Evolutionary conservation across 768 basidiomycete species (phyloP), one percentile per base, ranked within the genome.

Genomic region (Cystobasidium ongulense): DNA sequence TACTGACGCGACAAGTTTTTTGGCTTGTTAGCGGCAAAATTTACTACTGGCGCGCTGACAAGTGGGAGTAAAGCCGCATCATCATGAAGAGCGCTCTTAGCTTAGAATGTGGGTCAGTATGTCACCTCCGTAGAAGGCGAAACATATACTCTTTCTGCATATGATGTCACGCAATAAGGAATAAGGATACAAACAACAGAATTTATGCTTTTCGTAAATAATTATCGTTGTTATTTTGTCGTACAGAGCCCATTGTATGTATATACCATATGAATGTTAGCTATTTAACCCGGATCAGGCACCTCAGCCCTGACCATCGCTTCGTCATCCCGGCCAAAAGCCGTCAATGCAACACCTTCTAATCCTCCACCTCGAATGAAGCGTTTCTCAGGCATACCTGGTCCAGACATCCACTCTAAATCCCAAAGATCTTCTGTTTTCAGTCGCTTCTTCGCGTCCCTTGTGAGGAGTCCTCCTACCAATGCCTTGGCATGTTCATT

Each of bases 371-470:
- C 72, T 50, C 43, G 18, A 3, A 73, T 33, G 23, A 62, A 63
- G 31, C 59, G 63, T 46, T 74, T 67, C 35, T 31, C 78, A 35
- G 81, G 81, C 63, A 79, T 81, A 29, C 83, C 83, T 31, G 80
- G 79, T 0, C 81, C 83, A 13, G 75, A 74, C 83, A 86, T 84
- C 84, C 85, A 86, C 61, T 79, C 80, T 63, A 81, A 80, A 8
- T 81, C 86, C 89, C 88, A 89, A 65, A 92, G 73, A 43, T 88
- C 86, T 31, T 78, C 83, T 36, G 91, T 83, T 76, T 84, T 83
- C 53, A 86, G 84, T n/a, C 91, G 82, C 76, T 86, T 85, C 76
- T 71, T 74, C n/a, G 88, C 86, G 80, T 92, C 88, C 31, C 91
- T 82, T 23, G 89, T 88, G 50, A 94, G 82, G 62, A 94, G 78